Evolutionary conservation across 352 stramenopile species (phyloP).

Genomic region (Bremia lactucae): DNA sequence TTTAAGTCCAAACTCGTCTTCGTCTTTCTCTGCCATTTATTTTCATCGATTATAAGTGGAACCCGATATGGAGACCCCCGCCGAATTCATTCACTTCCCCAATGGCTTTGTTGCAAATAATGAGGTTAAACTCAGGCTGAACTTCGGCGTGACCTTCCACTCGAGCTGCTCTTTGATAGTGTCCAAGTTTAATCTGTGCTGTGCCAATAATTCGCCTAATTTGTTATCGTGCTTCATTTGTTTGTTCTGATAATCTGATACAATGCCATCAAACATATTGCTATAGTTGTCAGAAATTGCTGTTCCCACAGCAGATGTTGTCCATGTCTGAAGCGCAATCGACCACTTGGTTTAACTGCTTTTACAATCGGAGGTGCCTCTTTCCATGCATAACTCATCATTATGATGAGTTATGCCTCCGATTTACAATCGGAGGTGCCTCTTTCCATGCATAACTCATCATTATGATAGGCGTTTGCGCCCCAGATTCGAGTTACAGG

Average conservation of each 20-base stretch:
- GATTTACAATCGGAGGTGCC: constrained; percentile 91
- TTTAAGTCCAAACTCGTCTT: constrained; percentile 63
- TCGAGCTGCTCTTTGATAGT: constrained; percentile 94
- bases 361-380: constrained; percentile 92
- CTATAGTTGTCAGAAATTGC: constrained; percentile 90
- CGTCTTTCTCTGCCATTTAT: constrained; percentile 76
- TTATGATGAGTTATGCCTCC: constrained; percentile 90
- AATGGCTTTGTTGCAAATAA: constrained; percentile 95
- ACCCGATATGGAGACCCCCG: constrained; percentile 88
- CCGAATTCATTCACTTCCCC: constrained; percentile 92
- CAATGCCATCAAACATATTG: constrained; percentile 96
- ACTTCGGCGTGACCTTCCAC: constrained; percentile 89
- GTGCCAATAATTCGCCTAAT: constrained; percentile 96
- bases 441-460: constrained; percentile 92
- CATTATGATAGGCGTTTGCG: constrained; percentile 88
- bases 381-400: constrained; percentile 90
- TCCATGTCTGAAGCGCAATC: constrained; percentile 95
- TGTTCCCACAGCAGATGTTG: constrained; percentile 96
- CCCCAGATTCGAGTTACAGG: constrained; percentile 93
- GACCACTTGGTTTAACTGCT: constrained; percentile 84
- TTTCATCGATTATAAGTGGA: constrained; percentile 82
- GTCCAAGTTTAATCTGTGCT: constrained; percentile 87
- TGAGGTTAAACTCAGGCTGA: constrained; percentile 94
- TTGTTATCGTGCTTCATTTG: constrained; percentile 91
- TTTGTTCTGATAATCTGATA: constrained; percentile 92